These are phyloP conservation scores for Trichoderma virens DNA, from an alignment of 495 filamentous ascomycete species.

Conservation along the genomic window DNA sequence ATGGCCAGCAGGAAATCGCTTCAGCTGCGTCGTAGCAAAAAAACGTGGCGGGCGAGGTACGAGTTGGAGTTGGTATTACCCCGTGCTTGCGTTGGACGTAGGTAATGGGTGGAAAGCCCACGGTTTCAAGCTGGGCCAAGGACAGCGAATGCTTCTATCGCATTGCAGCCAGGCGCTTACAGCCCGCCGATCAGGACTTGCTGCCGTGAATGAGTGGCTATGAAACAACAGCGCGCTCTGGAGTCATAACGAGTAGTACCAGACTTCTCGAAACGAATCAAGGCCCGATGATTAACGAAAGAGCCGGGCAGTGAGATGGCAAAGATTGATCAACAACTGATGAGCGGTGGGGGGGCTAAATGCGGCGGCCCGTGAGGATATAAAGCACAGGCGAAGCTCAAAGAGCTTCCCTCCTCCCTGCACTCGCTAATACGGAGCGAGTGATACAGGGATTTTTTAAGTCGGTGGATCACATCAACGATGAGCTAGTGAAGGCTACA, in stretches of 20 bases:
- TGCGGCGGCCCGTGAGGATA: conserved; percentile 4
- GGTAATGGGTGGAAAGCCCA: conserved; percentile 13
- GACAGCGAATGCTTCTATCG: conserved; percentile 1
- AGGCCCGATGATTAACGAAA: not conserved
- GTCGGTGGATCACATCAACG: conserved; percentile 1
- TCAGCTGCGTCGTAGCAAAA: not conserved
- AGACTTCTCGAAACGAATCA: conserved; percentile 30
- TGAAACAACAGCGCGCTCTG: conserved; percentile 9
- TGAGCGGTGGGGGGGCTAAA: conserved; percentile 1
- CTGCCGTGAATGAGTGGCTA: not conserved
- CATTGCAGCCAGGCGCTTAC: conserved; percentile 5
- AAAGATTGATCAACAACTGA: conserved; percentile 3
- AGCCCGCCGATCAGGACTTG: not conserved
- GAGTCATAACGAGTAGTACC: conserved; percentile 31
- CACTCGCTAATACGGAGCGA: not conserved
- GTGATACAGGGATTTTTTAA: conserved; percentile 1
- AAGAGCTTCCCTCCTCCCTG: not conserved
- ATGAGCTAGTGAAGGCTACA: not conserved
- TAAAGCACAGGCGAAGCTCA: not conserved
- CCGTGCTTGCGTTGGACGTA: conserved; percentile 8
- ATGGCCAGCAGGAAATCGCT: not conserved
- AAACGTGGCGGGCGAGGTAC: not conserved
- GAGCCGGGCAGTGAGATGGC: not conserved
- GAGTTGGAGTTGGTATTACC: not conserved
- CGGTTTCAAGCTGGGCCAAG: conserved; percentile 1